A percentile compares a stretch with the other conserved stretches of the same genome.
Conservation (phyloP, 768 basidiomycete genomes). For the Wakefieldia striispora region DNA sequence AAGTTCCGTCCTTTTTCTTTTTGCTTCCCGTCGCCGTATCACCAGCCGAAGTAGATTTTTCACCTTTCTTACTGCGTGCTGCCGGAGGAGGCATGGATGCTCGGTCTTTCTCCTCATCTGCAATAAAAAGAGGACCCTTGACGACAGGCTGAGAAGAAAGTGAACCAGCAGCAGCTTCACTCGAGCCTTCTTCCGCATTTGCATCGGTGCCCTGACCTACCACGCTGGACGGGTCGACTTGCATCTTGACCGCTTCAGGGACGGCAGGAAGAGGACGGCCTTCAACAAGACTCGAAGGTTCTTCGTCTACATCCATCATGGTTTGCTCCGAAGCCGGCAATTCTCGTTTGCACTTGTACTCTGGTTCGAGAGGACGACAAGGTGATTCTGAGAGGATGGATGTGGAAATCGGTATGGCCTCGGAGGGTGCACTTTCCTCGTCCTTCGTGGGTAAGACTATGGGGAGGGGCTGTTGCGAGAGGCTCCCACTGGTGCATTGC, state of each 20-base stretch:
- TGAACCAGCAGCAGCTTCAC: slow-evolving; percentile 3
- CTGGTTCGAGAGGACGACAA: slow-evolving; percentile 9
- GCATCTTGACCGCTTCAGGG: slow-evolving; percentile 1
- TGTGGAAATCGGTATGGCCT: background rate
- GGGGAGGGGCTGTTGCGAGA: slow-evolving; percentile 14
- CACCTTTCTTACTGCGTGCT: slow-evolving; percentile 23
- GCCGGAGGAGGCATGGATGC: slow-evolving; percentile 60
- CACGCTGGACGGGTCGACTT: background rate
- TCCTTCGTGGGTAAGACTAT: slow-evolving; percentile 1
- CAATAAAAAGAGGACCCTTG: slow-evolving; percentile 9
- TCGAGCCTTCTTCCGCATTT: background rate
- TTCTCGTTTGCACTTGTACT: slow-evolving; percentile 2
- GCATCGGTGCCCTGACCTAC: background rate
- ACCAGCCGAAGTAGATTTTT: slow-evolving; percentile 10
- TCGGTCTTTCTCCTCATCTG: slow-evolving; percentile 36
- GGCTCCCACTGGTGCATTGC: slow-evolving; percentile 7
- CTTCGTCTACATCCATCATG: slow-evolving; percentile 53
- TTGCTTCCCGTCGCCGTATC: slow-evolving; percentile 30
- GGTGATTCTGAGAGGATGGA: slow-evolving; percentile 2
- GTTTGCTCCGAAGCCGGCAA: slow-evolving; percentile 17
- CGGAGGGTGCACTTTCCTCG: background rate
- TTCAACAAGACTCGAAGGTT: slow-evolving; percentile 68
- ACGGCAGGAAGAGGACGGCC: slow-evolving; percentile 32
- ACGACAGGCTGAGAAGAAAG: slow-evolving; percentile 5
- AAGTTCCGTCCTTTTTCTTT: slow-evolving; percentile 30